phyloP scores from a whole-genome alignment of 805 yeast species.

The Schizosaccharomyces octosporus region DNA sequence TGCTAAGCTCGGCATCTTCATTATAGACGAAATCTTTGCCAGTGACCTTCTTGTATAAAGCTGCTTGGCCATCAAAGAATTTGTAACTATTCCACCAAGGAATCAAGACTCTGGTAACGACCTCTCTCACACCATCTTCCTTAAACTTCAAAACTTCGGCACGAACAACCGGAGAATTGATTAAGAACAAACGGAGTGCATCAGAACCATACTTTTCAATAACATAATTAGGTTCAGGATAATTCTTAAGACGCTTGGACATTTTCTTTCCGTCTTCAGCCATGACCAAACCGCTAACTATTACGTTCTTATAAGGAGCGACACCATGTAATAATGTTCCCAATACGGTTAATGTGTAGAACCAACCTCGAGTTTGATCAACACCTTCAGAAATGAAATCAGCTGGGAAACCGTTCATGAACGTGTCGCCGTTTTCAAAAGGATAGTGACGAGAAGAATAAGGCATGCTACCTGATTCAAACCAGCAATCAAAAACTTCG shows the following conservation, averaged over 20 bases:
- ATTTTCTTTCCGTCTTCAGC: constrained; percentile 97
- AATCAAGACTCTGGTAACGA: constrained; percentile 76
- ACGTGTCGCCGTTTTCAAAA: constrained; percentile 56
- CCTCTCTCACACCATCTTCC: constrained; percentile 97
- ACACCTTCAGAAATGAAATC: constrained; percentile 95
- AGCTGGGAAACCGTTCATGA: constrained; percentile 68
- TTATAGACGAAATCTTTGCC: constrained; percentile 51
- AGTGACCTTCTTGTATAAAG: constrained; percentile 53
- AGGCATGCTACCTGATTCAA: constrained; percentile 98
- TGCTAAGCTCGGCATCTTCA: constrained; percentile 28
- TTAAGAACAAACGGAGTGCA: constrained; percentile 82
- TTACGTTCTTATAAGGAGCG: constrained; percentile 85
- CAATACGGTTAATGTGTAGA: constrained; percentile 80
- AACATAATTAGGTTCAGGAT: constrained; percentile 77
- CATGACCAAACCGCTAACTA: constrained; percentile 85
- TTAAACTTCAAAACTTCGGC: constrained; percentile 92
- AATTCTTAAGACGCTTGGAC: constrained; percentile 94
- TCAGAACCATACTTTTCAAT: constrained; percentile 88
- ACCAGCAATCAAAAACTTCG: constrained; percentile 99
- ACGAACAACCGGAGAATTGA: constrained; percentile 88
- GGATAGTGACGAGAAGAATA: constrained; percentile 94
- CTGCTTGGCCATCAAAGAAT: constrained; percentile 85
- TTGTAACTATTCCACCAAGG: constrained; percentile 99
- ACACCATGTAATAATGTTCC: constrained; percentile 83
- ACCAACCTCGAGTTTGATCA: constrained; percentile 99